Conservation (phyloP, 164 flowering plant species). For the Nymphaea thermarum region DNA sequence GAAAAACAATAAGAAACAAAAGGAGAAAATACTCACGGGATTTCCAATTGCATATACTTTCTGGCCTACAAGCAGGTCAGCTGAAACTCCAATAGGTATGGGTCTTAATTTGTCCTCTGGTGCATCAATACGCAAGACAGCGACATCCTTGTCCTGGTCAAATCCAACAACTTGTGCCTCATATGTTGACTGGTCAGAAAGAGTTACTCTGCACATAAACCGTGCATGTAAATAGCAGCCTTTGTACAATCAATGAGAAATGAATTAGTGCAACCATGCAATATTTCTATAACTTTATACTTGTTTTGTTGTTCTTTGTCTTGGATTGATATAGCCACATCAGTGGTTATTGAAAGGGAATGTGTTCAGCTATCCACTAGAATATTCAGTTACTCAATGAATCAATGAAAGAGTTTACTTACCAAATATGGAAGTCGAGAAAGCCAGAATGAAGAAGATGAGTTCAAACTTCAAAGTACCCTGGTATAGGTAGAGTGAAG, state of each 20-base stretch:
- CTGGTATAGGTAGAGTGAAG: no score
- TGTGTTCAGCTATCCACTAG: no score
- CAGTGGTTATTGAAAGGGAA: not conserved
- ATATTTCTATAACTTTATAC: not conserved
- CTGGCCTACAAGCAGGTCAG: constrained; percentile 97
- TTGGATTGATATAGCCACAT: not conserved
- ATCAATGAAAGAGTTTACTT: no score
- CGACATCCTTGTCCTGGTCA: constrained; percentile 98
- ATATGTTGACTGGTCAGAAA: constrained; percentile 83
- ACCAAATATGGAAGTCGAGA: no score
- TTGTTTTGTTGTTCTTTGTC: not conserved
- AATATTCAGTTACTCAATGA: no score
- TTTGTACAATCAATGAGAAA: not conserved
- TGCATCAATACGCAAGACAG: constrained; percentile 75
- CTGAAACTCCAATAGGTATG: constrained; percentile 83
- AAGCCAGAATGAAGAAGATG: no score
- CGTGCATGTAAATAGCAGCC: not conserved
- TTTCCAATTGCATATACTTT: constrained; percentile 97
- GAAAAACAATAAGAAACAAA: not conserved
- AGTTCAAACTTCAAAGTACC: no score
- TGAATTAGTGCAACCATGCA: not conserved
- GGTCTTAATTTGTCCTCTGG: constrained; percentile 85
- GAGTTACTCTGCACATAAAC: constrained; percentile 65
- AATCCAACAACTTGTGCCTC: constrained; percentile 93
- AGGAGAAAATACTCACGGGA: constrained; percentile 47